Base-by-base conservation (phyloP, 257 asterid species). In the Solanum megistacrolobum region DNA sequence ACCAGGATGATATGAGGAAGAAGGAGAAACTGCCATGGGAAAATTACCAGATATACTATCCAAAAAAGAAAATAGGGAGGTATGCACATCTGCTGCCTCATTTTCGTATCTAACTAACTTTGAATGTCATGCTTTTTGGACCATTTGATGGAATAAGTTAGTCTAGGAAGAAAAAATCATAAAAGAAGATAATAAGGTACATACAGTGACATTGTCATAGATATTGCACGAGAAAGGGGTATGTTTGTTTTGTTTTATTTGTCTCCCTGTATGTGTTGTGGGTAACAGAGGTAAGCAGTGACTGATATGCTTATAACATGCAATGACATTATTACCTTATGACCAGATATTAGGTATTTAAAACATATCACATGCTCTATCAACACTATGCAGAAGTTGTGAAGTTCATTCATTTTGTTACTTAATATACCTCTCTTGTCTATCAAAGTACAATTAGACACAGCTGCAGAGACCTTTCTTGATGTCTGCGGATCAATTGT, bases 401-500 rank as follows among this genome's bases (percentile, higher is more conserved):
- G 29, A 81, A 29, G 41, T 46, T 48, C 21, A 82, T 82, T 29
- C 31, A 48, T 46, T 29, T 46, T 48, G 69, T 82, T 20, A 29
- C 69, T 18, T 82, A n/a, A n/a, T 72, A 55, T 90, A 93, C 99
- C 95, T 88, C 81, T 88, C 83, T 88, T 90, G 52, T 76, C 89
- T 79, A 89, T 93, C 85, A 91, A 87, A 71, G 84, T 90, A 88
- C 91, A 92, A 46, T 83, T 88, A 66, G 95, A 91, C 81, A 94
- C 43, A 43, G 92, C 90, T 16, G 92, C 91, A 84, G 95, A 97
- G 58, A 95, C 84, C 79, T 91, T 95, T 91, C 99, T 91, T 87
- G 99, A 94, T 81, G 99, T 97, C 85, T 95, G 98, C 86, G 99
- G 99, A 91, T 97, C 99, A 88, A 96, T 93, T 5, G 99, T 97